A percentile compares a stretch with the other conserved stretches of the same genome.
Evolutionary conservation across 352 stramenopile genomes (phyloP).

Genomic region (Globisporangium mamillatum): DNA sequence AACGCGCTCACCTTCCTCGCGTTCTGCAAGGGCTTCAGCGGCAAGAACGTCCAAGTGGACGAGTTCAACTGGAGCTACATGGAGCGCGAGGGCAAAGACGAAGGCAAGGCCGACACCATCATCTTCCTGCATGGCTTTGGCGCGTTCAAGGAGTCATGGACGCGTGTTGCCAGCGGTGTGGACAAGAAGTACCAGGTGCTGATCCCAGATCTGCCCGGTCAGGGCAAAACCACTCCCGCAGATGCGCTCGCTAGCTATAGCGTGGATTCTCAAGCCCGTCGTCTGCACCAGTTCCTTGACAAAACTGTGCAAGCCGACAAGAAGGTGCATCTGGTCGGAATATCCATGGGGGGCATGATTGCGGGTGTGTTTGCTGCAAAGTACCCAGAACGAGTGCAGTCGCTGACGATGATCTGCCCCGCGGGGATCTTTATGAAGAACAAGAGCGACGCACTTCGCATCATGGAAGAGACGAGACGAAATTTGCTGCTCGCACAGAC

Average conservation of each 20-base stretch:
- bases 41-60: slow-evolving; percentile 41
- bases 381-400: slow-evolving; percentile 53
- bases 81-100: slow-evolving; percentile 40
- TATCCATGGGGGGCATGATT: slow-evolving; percentile 79
- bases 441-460: slow-evolving; percentile 52
- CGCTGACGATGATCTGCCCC: slow-evolving; percentile 71
- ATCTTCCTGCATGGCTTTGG: slow-evolving; percentile 76
- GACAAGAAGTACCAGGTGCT: slow-evolving; percentile 56
- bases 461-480: slow-evolving; percentile 57
- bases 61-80: slow-evolving; percentile 77
- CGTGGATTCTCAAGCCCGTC: slow-evolving; percentile 45
- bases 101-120: slow-evolving; percentile 43
- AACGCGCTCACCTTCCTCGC: slow-evolving; percentile 46
- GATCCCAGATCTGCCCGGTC: slow-evolving; percentile 67
- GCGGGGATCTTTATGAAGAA: slow-evolving; percentile 66
- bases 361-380: slow-evolving; percentile 63
- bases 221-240: slow-evolving; percentile 55
- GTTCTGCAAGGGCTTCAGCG: slow-evolving; percentile 50
- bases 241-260: slow-evolving; percentile 45
- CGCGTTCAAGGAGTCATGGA: slow-evolving; percentile 67
- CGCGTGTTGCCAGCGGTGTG: slow-evolving; percentile 44
- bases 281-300: slow-evolving; percentile 59
- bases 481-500: slow-evolving; percentile 69
- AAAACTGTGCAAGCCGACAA: slow-evolving; percentile 39
- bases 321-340: slow-evolving; percentile 72